A percentile compares a stretch with the other conserved stretches of the same genome.
Conservation (phyloP, 2,329 filamentous ascomycete species). For the Tolypocladium tundrense region DNA sequence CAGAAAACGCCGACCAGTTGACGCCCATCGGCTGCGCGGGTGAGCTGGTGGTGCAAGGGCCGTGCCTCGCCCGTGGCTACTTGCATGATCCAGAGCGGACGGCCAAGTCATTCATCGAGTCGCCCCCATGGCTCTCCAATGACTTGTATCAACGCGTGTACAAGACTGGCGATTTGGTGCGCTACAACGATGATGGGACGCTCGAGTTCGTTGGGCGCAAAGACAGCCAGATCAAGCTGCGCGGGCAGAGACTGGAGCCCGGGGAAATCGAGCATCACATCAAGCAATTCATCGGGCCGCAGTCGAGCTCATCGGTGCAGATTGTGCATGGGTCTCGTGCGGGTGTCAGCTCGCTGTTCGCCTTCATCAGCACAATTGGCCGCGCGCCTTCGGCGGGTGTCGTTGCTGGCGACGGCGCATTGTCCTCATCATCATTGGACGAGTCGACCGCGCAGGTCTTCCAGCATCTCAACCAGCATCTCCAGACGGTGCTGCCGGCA, state of each 20-base stretch:
- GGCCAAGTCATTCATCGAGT: slow-evolving; percentile 35
- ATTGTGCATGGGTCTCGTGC: too few relatives aligned
- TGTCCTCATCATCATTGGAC: too few relatives aligned
- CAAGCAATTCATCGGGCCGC: too few relatives aligned
- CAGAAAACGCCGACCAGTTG: too few relatives aligned
- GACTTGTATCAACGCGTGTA: slow-evolving; percentile 14
- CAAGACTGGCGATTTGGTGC: slow-evolving; percentile 10
- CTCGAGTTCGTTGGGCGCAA: slow-evolving; percentile 11
- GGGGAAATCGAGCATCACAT: not conserved
- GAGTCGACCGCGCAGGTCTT: too few relatives aligned
- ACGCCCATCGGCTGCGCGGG: too few relatives aligned
- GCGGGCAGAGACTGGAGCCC: slow-evolving; percentile 10
- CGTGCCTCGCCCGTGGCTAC: slow-evolving; percentile 39
- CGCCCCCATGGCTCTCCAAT: slow-evolving; percentile 20
- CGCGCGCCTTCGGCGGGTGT: too few relatives aligned
- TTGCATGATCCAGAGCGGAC: slow-evolving; percentile 41
- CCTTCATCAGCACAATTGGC: too few relatives aligned
- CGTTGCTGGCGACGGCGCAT: too few relatives aligned
- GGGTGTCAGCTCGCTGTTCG: not conserved
- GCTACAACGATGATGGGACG: slow-evolving; percentile 19
- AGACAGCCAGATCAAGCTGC: slow-evolving; percentile 18
- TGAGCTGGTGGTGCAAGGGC: too few relatives aligned
- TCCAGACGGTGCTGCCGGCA: not conserved
- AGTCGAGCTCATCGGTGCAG: too few relatives aligned
- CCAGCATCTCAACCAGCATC: not conserved